Percentiles rank a stretch among this genome's conserved stretches.
Conservation (phyloP, 1,284 basidiomycete genomes). For the Melanopsichium pennsylvanicum region DNA sequence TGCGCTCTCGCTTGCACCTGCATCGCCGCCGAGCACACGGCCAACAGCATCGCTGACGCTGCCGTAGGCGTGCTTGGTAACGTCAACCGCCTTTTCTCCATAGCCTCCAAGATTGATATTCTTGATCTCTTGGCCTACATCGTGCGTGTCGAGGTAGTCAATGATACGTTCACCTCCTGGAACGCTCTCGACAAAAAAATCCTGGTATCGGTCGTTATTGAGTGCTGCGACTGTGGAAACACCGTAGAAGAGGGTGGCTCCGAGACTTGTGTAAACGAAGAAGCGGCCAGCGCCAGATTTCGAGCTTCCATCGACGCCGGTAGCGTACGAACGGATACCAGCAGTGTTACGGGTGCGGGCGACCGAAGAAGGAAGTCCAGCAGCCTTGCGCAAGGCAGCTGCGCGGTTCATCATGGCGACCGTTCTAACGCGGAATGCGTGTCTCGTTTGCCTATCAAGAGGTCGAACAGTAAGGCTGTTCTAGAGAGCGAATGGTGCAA, state of each 20-base stretch:
- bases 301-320: constrained; percentile 23
- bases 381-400: constrained; percentile 33
- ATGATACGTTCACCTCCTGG: constrained; percentile 76
- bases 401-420: constrained; percentile 45
- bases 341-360: constrained; percentile 16
- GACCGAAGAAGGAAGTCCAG: constrained; percentile 24
- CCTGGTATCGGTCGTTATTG: constrained; percentile 68
- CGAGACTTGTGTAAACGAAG: constrained; percentile 43
- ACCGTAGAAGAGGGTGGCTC: constrained; percentile 60
- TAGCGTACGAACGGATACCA: constrained; percentile 33
- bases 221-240: constrained; percentile 55
- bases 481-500: not conserved
- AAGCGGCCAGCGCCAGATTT: constrained; percentile 42
- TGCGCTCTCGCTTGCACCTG: constrained; percentile 32
- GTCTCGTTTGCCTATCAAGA: not conserved
- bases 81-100: constrained; percentile 70
- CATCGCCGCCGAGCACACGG: constrained; percentile 48
- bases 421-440: constrained; percentile 1
- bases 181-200: constrained; percentile 80
- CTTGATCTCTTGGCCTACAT: constrained; percentile 46
- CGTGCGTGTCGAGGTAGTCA: constrained; percentile 57
- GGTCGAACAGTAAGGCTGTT: not conserved
- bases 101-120: constrained; percentile 66
- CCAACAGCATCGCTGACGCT: constrained; percentile 58
- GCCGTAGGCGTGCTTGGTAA: constrained; percentile 68